These are phyloP conservation scores for Paradendryphiella salina DNA, from an alignment of 2,329 filamentous ascomycete species.

Conservation along the genomic window DNA sequence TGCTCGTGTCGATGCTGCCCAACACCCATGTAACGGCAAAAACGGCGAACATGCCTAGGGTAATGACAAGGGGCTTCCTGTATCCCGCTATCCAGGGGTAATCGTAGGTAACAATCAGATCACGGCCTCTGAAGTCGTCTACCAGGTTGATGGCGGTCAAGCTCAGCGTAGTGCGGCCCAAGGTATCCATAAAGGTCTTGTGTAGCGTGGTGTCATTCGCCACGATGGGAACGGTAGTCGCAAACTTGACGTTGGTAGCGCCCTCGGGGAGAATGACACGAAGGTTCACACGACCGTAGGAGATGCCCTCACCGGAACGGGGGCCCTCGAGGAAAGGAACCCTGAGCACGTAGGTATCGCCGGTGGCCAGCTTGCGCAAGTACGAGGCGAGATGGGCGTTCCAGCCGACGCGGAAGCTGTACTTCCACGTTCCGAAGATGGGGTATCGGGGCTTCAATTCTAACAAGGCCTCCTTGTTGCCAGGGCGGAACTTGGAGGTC, in stretches of 20 bases:
- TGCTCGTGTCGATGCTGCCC: slow-evolving; percentile 79
- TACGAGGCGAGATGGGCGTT: slow-evolving; percentile 81
- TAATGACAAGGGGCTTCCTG: slow-evolving; percentile 84
- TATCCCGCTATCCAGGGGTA: slow-evolving; percentile 74
- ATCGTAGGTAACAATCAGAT: slow-evolving; percentile 86
- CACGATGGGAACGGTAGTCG: slow-evolving; percentile 72
- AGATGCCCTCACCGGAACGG: slow-evolving; percentile 79
- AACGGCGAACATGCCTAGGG: slow-evolving; percentile 70
- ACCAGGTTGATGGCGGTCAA: slow-evolving; percentile 84
- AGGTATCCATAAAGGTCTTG: slow-evolving; percentile 90
- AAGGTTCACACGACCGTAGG: slow-evolving; percentile 79
- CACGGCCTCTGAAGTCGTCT: slow-evolving; percentile 83
- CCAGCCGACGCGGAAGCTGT: slow-evolving; percentile 96
- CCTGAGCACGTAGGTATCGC: slow-evolving; percentile 79
- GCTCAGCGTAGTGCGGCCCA: slow-evolving; percentile 80
- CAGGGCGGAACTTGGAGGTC: slow-evolving; percentile 82
- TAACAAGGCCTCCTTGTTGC: slow-evolving; percentile 75
- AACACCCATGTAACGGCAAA: slow-evolving; percentile 76
- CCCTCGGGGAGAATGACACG: slow-evolving; percentile 90
- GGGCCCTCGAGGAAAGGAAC: slow-evolving; percentile 93
- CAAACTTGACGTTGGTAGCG: slow-evolving; percentile 79
- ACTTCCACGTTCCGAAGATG: slow-evolving; percentile 97
- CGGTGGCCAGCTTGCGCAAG: slow-evolving; percentile 65
- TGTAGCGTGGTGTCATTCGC: slow-evolving; percentile 66
- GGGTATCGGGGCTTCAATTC: slow-evolving; percentile 94